A percentile compares a stretch with the other conserved stretches of the same genome.
phyloP scores from a whole-genome alignment of 768 basidiomycete species.

The Leucocoprinus sp. region DNA sequence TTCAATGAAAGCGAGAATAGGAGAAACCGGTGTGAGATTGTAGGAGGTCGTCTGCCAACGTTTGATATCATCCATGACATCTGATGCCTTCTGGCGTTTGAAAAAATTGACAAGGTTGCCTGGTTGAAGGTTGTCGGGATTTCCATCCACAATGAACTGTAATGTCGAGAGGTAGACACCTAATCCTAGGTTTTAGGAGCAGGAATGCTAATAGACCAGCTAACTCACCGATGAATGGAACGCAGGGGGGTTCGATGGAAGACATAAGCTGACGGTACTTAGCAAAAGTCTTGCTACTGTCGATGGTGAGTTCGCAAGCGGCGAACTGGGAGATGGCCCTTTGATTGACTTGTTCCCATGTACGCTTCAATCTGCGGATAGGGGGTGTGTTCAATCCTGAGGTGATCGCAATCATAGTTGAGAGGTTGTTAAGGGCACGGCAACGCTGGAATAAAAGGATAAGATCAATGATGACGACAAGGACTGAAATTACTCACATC shows the following conservation, averaged over 20 bases:
- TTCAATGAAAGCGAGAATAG: constrained; percentile 69
- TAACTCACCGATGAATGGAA: constrained; percentile 86
- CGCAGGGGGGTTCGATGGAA: constrained; percentile 82
- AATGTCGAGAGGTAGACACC: constrained; percentile 94
- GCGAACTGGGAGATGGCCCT: constrained; percentile 67
- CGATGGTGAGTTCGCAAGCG: constrained; percentile 82
- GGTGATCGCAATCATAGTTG: constrained; percentile 93
- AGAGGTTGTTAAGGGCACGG: constrained; percentile 85
- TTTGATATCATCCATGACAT: constrained; percentile 94
- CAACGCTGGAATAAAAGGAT: constrained; percentile 56
- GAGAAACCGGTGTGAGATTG: constrained; percentile 64
- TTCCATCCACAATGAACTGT: constrained; percentile 98
- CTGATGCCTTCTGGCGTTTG: constrained; percentile 93
- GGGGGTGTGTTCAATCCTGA: constrained; percentile 93
- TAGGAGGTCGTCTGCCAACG: constrained; percentile 91
- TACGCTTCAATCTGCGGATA: constrained; percentile 85
- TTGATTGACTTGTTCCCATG: constrained; percentile 83
- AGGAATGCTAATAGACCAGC: constrained; percentile 7
- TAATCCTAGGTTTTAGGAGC: constrained; percentile 22
- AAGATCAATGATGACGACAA: not conserved
- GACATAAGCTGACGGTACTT: constrained; percentile 84
- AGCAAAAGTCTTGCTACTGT: constrained; percentile 89
- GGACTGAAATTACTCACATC: constrained; percentile 51
- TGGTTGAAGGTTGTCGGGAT: constrained; percentile 65
- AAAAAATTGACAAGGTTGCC: constrained; percentile 87